Base-by-base conservation (phyloP, 2,329 filamentous ascomycete genomes). In the Alternaria tenuissima region DNA sequence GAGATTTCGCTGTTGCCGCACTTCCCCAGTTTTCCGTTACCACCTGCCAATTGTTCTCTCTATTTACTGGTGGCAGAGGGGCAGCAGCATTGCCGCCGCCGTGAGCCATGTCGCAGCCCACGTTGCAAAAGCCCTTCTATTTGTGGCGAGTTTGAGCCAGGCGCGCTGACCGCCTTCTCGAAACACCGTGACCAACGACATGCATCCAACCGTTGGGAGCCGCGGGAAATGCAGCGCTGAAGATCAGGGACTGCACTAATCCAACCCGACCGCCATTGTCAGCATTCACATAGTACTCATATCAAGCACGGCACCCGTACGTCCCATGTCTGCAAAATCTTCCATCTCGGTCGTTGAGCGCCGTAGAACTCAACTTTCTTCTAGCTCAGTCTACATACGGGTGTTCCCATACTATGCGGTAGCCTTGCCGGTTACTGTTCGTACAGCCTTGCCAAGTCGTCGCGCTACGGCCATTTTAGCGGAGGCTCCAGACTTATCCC, bases 161-260 rank as follows among this genome's bases (percentile, higher is more conserved):
- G 64, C 66, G 59, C 65, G 66, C 66, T 70, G 68, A 69, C 68
- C 68, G 66, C 67, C 68, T 69, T 68, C 62, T 65, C 46, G 39
- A 52, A 52, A 52, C 11, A 56, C 61, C 52, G 56, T 57, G 63
- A 49, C 59, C 52, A 59, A 52, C 47, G 56, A 59, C 51, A 49
- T 49, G 55, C 51, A 49, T 34, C 52, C 61, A 64, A 58, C 62
- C 58, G 55, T 58, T 57, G 52, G 53, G 56, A 56, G 54, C 46
- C 47, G 48, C 47, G 52, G 55, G 64, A 57, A 57, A 63, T 66
- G 65, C 65, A 61, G 56, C 54, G 52, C 54, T 46, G 63, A 59
- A 60, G 55, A 67, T 63, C 59, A 61, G 59, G 60, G 62, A 55
- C 59, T 56, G 53, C 55, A 51, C 54, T 51, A 54, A 44, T 49